phyloP scores from a whole-genome alignment of 441 rosid genomes.

The Geranium incanum region DNA sequence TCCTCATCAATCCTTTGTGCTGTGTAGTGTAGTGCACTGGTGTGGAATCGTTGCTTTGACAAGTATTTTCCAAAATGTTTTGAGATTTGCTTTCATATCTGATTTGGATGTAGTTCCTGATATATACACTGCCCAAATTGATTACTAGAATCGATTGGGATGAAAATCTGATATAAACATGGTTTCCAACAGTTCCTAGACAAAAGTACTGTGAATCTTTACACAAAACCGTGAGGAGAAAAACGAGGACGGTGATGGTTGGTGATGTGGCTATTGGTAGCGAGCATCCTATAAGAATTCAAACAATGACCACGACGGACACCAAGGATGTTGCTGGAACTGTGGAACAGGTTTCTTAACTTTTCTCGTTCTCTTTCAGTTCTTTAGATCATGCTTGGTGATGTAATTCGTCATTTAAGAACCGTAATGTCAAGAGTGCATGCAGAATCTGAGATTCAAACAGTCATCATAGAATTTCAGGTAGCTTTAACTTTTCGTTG shows the following conservation, averaged over 20 bases:
- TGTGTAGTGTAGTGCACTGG: not conserved
- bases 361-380: conserved; percentile 8
- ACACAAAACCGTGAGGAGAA: conserved; percentile 81
- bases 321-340: conserved; percentile 84
- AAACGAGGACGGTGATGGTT: conserved; percentile 84
- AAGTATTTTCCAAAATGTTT: not conserved
- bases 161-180: too few species aligned
- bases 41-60: not conserved
- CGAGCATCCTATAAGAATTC: conserved; percentile 86
- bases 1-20: too few species aligned
- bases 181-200: conserved; percentile 95
- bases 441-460: too few species aligned
- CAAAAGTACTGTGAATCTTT: conserved; percentile 85
- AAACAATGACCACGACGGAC: conserved; percentile 89
- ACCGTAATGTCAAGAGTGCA: too few species aligned
- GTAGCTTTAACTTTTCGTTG: too few species aligned
- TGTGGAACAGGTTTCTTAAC: conserved; percentile 64
- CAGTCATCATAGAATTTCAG: too few species aligned
- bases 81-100: conserved; percentile 5
- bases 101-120: conserved; percentile 25
- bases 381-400: too few species aligned
- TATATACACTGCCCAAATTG: too few species aligned
- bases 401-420: too few species aligned
- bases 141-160: too few species aligned
- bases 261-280: conserved; percentile 90